Conservation (phyloP, 768 basidiomycete genomes). For the Kwoniella pini region DNA sequence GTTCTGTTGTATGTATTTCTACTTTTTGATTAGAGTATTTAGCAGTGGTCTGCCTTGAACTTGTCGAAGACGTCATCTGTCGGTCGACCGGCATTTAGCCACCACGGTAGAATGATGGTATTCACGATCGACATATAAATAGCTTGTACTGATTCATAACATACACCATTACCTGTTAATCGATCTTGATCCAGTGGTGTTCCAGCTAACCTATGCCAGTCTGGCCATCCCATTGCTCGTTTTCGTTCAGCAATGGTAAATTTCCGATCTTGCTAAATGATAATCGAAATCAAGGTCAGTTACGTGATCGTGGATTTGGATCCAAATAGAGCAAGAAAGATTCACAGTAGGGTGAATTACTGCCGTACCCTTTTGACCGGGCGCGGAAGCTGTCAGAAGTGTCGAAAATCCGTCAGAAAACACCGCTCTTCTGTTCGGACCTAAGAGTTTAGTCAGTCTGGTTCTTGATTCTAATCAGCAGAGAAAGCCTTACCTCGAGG, state of each 20-base stretch:
- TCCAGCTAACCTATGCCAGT: conserved; percentile 24
- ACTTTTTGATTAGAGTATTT: no score
- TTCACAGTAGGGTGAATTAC: conserved; percentile 32
- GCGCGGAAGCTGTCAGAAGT: conserved; percentile 25
- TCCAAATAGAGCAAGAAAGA: neutral
- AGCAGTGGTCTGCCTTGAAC: conserved; percentile 18
- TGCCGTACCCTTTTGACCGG: conserved; percentile 30
- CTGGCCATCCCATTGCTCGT: conserved; percentile 34
- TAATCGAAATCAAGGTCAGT: neutral
- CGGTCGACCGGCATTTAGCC: conserved; percentile 20
- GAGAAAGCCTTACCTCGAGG: conserved; percentile 2
- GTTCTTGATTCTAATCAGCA: no score
- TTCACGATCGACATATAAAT: conserved; percentile 21
- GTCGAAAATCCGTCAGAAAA: conserved; percentile 21
- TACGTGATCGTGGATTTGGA: neutral
- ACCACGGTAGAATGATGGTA: conserved; percentile 27
- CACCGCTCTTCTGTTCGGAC: conserved; percentile 14
- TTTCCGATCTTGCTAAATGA: conserved; percentile 24
- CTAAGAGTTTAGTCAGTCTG: conserved; percentile 1
- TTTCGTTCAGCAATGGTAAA: conserved; percentile 37
- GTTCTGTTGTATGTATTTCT: no score
- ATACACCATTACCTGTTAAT: conserved; percentile 26
- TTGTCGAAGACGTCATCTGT: neutral
- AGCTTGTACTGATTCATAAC: conserved; percentile 25
- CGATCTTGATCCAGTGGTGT: conserved; percentile 20